A percentile compares a stretch with the other conserved stretches of the same genome.
Conservation (phyloP, 1,284 basidiomycete species). For the Hemileia vastatrix region DNA sequence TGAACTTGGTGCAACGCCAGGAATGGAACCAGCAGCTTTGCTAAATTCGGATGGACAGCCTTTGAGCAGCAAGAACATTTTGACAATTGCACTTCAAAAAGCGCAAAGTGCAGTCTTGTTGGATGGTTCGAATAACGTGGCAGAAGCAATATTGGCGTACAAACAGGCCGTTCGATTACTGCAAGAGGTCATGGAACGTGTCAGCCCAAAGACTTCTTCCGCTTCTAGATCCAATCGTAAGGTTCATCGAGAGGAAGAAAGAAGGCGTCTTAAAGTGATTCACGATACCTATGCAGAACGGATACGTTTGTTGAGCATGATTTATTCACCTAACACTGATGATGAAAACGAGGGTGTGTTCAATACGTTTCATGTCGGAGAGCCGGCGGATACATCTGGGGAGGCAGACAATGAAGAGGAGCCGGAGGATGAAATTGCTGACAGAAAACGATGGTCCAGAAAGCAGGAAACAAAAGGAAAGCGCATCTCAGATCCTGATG, state of each 20-base stretch:
- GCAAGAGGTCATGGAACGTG: conserved; percentile 46
- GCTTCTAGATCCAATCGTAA: conserved; percentile 21
- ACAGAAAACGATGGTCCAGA: too few relatives aligned
- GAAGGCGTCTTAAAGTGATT: conserved; percentile 42
- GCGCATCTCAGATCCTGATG: too few relatives aligned
- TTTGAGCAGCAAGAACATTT: conserved; percentile 44
- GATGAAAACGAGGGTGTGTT: too few relatives aligned
- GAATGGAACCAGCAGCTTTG: too few relatives aligned
- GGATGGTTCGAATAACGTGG: conserved; percentile 44
- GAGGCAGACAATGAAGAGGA: too few relatives aligned
- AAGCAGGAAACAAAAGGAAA: too few relatives aligned
- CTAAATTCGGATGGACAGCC: too few relatives aligned
- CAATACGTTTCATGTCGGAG: too few relatives aligned
- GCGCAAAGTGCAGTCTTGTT: conserved; percentile 46
- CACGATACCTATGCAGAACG: conserved; percentile 47
- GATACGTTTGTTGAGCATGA: conserved; percentile 41
- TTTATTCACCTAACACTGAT: too few relatives aligned
- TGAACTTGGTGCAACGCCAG: too few relatives aligned
- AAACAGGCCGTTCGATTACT: conserved; percentile 42
- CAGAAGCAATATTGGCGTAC: conserved; percentile 45
- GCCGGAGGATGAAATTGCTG: too few relatives aligned
- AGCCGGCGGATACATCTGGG: too few relatives aligned
- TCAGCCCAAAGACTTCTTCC: conserved; percentile 35
- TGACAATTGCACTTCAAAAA: conserved; percentile 45
- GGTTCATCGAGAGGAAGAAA: conserved; percentile 35